Evolutionary conservation across 441 rosid species (phyloP).

Genomic region (Metrosideros polymorpha): DNA sequence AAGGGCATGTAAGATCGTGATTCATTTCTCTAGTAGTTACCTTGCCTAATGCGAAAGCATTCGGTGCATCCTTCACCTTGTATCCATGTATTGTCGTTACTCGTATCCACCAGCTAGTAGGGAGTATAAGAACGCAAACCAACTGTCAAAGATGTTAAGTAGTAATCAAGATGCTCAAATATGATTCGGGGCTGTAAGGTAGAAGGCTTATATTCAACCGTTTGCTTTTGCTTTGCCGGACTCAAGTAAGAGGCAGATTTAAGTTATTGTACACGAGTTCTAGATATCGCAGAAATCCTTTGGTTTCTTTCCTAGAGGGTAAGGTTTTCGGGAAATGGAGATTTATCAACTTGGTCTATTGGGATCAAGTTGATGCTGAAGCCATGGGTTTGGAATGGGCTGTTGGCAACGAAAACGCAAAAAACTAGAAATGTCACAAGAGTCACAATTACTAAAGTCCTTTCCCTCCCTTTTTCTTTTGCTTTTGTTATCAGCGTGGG

Average conservation of each 20-base stretch:
- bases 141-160: not conserved
- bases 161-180: not conserved
- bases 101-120: not conserved
- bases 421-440: not conserved
- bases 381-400: not conserved
- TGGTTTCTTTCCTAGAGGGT: not conserved
- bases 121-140: not conserved
- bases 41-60: not conserved
- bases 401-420: not conserved
- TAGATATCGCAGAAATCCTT: not conserved
- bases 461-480: not conserved
- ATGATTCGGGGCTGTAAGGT: not conserved
- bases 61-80: not conserved
- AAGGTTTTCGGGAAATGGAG: not conserved
- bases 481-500: not conserved
- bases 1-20: not conserved
- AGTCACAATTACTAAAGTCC: not conserved
- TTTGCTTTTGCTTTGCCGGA: not conserved
- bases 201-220: not conserved
- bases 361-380: not conserved
- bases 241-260: not conserved
- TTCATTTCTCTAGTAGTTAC: not conserved
- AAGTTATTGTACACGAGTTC: not conserved
- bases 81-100: not conserved
- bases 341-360: not conserved